Evolutionary conservation across 192 early-diverging fungal species (phyloP).

Genomic region (Coemansia sp.): DNA sequence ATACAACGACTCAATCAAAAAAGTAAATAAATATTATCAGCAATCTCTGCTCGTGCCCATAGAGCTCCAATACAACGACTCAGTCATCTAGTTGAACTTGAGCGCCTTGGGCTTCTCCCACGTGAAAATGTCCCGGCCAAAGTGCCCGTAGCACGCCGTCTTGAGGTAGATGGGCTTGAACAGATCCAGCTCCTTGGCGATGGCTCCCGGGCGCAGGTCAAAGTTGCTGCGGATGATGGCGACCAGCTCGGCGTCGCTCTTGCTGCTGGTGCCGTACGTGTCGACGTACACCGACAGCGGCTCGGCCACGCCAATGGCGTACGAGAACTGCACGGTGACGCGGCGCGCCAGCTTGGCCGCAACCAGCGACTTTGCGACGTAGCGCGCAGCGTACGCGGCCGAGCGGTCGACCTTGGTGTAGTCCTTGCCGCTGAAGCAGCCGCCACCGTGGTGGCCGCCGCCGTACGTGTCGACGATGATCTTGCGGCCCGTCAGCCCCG

Average conservation of each 20-base stretch:
- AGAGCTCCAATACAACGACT: too few relatives aligned
- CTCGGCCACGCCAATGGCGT: slow-evolving; percentile 98
- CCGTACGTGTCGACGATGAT: slow-evolving; percentile 85
- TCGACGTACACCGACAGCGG: slow-evolving; percentile 95
- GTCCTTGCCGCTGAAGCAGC: slow-evolving; percentile 99
- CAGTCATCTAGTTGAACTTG: slow-evolving; percentile 57
- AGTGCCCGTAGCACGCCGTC: slow-evolving; percentile 96
- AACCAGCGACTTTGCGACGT: slow-evolving; percentile 98
- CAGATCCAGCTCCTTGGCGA: slow-evolving; percentile 97
- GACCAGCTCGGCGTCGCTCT: slow-evolving; percentile 88
- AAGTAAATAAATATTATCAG: neutral
- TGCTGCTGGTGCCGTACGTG: slow-evolving; percentile 92
- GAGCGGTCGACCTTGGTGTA: slow-evolving; percentile 99
- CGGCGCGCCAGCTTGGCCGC: slow-evolving; percentile 90
- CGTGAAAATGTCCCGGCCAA: slow-evolving; percentile 87
- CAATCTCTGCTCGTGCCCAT: too few relatives aligned
- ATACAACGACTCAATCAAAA: too few relatives aligned
- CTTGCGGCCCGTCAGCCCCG: slow-evolving; percentile 98
- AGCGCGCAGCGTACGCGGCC: slow-evolving; percentile 95
- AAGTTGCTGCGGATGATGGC: slow-evolving; percentile 97
- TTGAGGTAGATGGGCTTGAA: slow-evolving; percentile 97
- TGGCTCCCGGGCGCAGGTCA: slow-evolving; percentile 96
- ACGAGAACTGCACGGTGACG: slow-evolving; percentile 92
- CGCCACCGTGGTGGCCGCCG: slow-evolving; percentile 95
- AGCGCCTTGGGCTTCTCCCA: slow-evolving; percentile 92